Evolutionary conservation across 2,329 filamentous ascomycete genomes (phyloP), one percentile per base, ranked within the genome.

Genomic region (Paraphaeosphaeria minitans): DNA sequence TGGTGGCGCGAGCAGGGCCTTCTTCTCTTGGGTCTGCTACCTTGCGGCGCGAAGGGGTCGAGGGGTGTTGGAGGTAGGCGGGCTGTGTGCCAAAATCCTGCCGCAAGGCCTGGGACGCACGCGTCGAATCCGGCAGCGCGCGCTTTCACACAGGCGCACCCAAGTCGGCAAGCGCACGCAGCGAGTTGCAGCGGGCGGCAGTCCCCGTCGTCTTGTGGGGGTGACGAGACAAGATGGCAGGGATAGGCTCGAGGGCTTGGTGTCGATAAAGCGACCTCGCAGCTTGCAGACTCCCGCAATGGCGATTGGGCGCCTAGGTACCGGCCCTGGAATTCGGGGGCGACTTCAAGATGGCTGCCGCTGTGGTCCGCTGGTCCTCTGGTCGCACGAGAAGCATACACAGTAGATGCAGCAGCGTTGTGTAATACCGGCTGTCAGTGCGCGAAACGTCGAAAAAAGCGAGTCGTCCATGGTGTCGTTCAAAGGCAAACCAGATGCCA

Each of bases 131-230:
- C 35, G 35, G 39, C 27, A 29, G 19, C 29, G 35, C 21, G 27
- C 55, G 54, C 53, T 56, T 54, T 57, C 62, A 65, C 60, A 61
- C 67, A 61, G 63, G 65, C 60, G 64, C 61, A 59, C 59, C 68
- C 65, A 65, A 64, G 66, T 60, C 59, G 60, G 62, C 64, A 42
- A 53, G 64, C 61, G 59, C 61, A 63, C 60, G 63, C 62, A 61
- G 59, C 56, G 58, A 62, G 63, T 67, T 68, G 66, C 67, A 67
- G 69, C 63, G 65, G 66, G 64, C 65, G 63, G 73, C 68, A 72
- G 73, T 70, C 73, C 72, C 73, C 72, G 73, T 75, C 69, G 56
- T 27, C 47, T 63, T 71, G 69, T 72, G 69, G 70, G 71, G 72
- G 72, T 67, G 64, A 66, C 59, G 63, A 57, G 53, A 57, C 59